Evolutionary conservation across 306 rosid species (phyloP), one percentile per base, ranked within the genome.

Genomic region (Heteromeles arbutifolia): DNA sequence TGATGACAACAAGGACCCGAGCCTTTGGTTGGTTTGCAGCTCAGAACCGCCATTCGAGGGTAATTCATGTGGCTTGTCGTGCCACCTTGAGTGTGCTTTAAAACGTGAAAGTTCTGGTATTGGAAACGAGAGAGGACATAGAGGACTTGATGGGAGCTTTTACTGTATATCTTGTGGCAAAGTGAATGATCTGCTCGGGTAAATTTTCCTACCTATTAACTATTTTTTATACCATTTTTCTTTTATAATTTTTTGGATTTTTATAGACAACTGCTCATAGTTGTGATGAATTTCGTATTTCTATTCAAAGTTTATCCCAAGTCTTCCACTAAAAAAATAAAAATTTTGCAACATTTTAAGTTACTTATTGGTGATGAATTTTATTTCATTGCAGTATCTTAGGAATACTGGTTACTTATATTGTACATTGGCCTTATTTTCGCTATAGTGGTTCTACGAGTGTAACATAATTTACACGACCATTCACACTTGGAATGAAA

Each of bases 71-170:
- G 97, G 95, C 74, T 83, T 92, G 92, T 92, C 97, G 31, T 95
- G 99, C 82, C 99, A 95, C 87, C 97, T 95, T 82, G 99, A 92
- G 84, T 95, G 99, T 75, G 97, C 99, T 71, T 78, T 95, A 77
- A 95, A 89, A 64, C 89, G 87, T 22, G 85, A 83, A 77, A 81
- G 77, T 66, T 90, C 97, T 41, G 93, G 99, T 52, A 90, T 92
- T 73, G 81, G 83, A 53, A 85, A 84, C 72, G 87, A 69, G 43
- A 87, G 87, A 57, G 73, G 73, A 62, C 69, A 67, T 59, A 83
- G 80, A 78, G 87, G 85, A 78, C 82, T 88, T 14, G 97, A 92
- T 81, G 99, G 99, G 69, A 84, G 88, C 81, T 95, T 92, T 87
- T 80, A 77, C 77, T 95, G 99, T 74, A 84, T 90, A 67, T 85